Base-by-base conservation (phyloP, 2,329 filamentous ascomycete genomes). In the Pyrenophora tritici-repentis region DNA sequence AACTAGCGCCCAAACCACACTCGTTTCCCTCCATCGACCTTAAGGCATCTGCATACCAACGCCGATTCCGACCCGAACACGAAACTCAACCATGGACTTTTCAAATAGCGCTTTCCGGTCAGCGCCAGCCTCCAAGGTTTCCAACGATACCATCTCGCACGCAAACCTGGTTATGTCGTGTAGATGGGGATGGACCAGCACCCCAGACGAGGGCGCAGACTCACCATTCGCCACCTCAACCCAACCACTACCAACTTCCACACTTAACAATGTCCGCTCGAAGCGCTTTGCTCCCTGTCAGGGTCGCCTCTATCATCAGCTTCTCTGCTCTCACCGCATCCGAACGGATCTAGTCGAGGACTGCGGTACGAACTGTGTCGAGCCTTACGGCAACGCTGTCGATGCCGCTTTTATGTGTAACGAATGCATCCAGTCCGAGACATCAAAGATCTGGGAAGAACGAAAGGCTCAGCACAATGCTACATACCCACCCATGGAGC, bases 291-390 rank as follows among this genome's bases (percentile, higher is more conserved):
- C 62, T 20, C 63, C 68, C 16, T 73, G 71, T 42, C 66, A 67
- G 45, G 68, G 68, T 9, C 67, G 68, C 6, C 62, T 72, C 6
- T 72, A 72, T 32, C 71, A 73, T 36, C 70, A 72, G 43, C 65
- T 73, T 4, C 47, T 63, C 6, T 72, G 71, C 42, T 70, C 68
- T 14, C 71, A 73, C 53, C 64, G 67, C 5, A 62, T 73, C 34
- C 67, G 71, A 14, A 73, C 71, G 3, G 68, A 72, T 46, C 37
- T 72, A 0, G 68, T 72, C 5, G 70, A 73, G 45, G 67, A 72
- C 17, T 72, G 71, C 41, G 70, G 68, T 18, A 43, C 51, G 34
- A 73, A 72, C 46, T 73, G 71, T 29, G 54, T 72, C 12, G 70
- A 73, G 18, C 65, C 70, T 1, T 57, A 61, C 22, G 59, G 57